Evolutionary conservation across 768 basidiomycete species (phyloP).

Genomic region (Hericium rajendrae): DNA sequence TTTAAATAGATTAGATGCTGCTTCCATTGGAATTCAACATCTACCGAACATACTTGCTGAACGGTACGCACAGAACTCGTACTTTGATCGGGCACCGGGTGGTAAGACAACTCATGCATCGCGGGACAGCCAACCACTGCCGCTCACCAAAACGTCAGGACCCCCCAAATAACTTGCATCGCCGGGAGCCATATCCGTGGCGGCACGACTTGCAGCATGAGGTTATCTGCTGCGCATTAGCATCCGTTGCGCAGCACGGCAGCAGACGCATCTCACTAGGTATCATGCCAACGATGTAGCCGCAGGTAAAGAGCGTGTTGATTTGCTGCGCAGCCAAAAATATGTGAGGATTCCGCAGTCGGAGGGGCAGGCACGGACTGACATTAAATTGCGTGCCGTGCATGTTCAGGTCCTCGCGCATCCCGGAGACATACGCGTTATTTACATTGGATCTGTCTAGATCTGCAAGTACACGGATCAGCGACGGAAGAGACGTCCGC

Average conservation of each 20-base stretch:
- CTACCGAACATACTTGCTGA: slow-evolving; percentile 33
- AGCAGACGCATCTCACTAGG: slow-evolving; percentile 33
- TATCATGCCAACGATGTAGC: slow-evolving; percentile 69
- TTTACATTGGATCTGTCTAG: slow-evolving; percentile 58
- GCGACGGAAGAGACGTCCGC: not conserved
- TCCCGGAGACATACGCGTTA: slow-evolving; percentile 74
- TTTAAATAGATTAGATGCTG: not conserved
- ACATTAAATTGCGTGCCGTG: slow-evolving; percentile 55
- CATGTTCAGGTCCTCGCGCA: slow-evolving; percentile 66
- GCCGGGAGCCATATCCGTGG: slow-evolving; percentile 59
- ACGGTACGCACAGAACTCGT: slow-evolving; percentile 47
- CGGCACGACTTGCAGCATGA: slow-evolving; percentile 53
- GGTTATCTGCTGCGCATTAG: slow-evolving; percentile 35
- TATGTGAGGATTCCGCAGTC: not conserved
- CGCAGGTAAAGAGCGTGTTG: slow-evolving; percentile 64
- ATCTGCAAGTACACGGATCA: slow-evolving; percentile 27
- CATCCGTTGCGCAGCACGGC: not conserved
- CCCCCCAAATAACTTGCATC: slow-evolving; percentile 58
- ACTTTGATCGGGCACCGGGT: slow-evolving; percentile 21
- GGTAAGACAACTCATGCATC: not conserved
- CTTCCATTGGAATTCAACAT: not conserved
- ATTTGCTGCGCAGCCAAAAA: slow-evolving; percentile 35
- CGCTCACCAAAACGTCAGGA: slow-evolving; percentile 53
- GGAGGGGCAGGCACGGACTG: slow-evolving; percentile 6
- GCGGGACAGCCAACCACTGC: slow-evolving; percentile 2